Evolutionary conservation across 176 grass and related monocot species (phyloP).

Genomic region (Carex myosuroides): DNA sequence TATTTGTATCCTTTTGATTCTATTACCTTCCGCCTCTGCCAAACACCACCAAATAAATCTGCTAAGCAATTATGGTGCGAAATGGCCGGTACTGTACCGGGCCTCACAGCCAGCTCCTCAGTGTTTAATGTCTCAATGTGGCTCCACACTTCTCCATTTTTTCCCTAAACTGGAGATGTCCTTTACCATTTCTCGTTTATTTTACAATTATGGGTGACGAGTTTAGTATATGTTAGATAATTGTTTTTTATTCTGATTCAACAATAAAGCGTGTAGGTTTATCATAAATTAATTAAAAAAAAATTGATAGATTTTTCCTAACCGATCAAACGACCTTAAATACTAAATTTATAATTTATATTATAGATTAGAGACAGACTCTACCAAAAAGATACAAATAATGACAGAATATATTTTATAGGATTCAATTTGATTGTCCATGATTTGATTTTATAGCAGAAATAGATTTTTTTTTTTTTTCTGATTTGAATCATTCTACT

Average conservation of each 20-base stretch:
- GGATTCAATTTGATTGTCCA: neutral
- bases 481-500: too few relatives aligned
- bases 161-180: neutral
- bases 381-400: neutral
- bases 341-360: neutral
- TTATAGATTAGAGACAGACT: neutral
- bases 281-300: too few relatives aligned
- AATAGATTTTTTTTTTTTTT: too few relatives aligned
- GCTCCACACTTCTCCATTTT: neutral
- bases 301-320: too few relatives aligned
- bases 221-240: too few relatives aligned
- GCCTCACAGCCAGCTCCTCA: neutral
- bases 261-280: too few relatives aligned
- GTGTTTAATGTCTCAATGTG: neutral
- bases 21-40: too few relatives aligned
- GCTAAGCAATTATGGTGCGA: neutral
- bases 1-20: too few relatives aligned
- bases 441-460: too few relatives aligned
- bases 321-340: too few relatives aligned
- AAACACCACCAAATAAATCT: slow-evolving; percentile 5
- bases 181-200: neutral
- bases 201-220: neutral
- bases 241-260: too few relatives aligned
- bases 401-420: neutral
- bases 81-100: neutral